These are phyloP conservation scores for Cadophora sp. DNA, from an alignment of 2,329 filamentous ascomycete species.

Conservation along the genomic window DNA sequence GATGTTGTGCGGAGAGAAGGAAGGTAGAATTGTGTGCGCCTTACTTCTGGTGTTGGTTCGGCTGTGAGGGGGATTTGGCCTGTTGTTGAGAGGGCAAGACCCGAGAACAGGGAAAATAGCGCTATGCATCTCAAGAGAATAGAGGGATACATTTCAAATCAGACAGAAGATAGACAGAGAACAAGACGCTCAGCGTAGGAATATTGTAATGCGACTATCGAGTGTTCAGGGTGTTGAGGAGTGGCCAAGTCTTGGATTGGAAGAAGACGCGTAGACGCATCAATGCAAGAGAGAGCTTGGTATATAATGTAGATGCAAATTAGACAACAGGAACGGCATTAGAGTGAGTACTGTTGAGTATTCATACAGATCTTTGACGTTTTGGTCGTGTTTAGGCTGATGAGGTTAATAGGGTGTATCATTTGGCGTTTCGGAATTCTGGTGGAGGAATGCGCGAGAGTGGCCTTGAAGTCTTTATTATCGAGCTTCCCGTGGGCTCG, in stretches of 20 bases:
- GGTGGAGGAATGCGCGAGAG: not conserved
- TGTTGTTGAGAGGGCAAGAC: slow-evolving; percentile 1
- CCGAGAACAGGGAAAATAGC: not conserved
- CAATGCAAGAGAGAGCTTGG: not conserved
- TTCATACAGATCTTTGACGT: not conserved
- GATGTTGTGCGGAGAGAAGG: slow-evolving; percentile 5
- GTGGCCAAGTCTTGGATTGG: slow-evolving; percentile 1
- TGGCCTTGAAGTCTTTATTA: too few species aligned
- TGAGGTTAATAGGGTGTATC: not conserved
- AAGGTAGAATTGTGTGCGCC: not conserved
- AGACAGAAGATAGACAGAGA: not conserved
- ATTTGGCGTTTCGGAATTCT: slow-evolving; percentile 10
- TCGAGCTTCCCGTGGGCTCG: not conserved
- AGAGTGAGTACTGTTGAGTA: not conserved
- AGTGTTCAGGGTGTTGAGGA: not conserved
- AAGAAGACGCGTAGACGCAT: not conserved
- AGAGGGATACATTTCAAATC: not conserved
- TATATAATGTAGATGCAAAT: not conserved
- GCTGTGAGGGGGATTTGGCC: slow-evolving; percentile 12
- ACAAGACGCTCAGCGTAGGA: not conserved
- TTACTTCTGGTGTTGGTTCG: not conserved
- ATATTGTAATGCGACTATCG: not conserved
- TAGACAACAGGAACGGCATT: not conserved
- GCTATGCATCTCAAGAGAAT: not conserved
- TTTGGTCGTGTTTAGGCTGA: not conserved